These are phyloP conservation scores for Rhizopogon vesiculosus DNA, from an alignment of 768 basidiomycete genomes.

Conservation along the genomic window DNA sequence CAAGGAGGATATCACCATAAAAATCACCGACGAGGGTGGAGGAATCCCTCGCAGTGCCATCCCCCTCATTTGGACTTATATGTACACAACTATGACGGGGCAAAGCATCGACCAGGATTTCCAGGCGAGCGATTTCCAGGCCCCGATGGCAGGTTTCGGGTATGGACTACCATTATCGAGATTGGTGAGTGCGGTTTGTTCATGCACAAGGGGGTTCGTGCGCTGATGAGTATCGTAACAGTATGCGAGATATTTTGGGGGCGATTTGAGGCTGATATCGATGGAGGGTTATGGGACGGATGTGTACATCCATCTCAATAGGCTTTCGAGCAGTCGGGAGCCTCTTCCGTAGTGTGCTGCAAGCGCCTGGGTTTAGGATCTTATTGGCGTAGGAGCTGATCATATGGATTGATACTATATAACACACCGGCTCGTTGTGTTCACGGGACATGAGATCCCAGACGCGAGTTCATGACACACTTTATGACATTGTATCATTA, in stretches of 20 bases:
- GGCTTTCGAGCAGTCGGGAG: slow-evolving; percentile 77
- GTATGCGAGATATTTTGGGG: slow-evolving; percentile 96
- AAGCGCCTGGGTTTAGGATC: not conserved
- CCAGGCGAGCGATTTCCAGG: slow-evolving; percentile 86
- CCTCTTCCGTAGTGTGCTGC: slow-evolving; percentile 49
- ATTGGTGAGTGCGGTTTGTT: slow-evolving; percentile 50
- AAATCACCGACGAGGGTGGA: slow-evolving; percentile 96
- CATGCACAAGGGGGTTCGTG: not conserved
- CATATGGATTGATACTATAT: not conserved
- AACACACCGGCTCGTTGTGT: not conserved
- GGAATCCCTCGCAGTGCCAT: slow-evolving; percentile 85
- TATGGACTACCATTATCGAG: slow-evolving; percentile 92
- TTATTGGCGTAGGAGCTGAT: not conserved
- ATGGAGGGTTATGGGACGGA: slow-evolving; percentile 99
- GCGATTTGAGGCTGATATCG: slow-evolving; percentile 87
- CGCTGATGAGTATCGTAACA: slow-evolving; percentile 21
- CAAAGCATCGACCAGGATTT: slow-evolving; percentile 75
- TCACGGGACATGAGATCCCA: not conserved
- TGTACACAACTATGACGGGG: slow-evolving; percentile 84
- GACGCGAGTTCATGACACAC: not conserved
- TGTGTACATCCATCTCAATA: slow-evolving; percentile 89
- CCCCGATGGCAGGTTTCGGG: slow-evolving; percentile 96
- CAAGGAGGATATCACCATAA: slow-evolving; percentile 98
- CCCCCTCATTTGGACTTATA: slow-evolving; percentile 97
- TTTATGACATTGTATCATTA: not conserved